Conservation (phyloP, 2,329 filamentous ascomycete species). For the Pseudomassariella vexata region DNA sequence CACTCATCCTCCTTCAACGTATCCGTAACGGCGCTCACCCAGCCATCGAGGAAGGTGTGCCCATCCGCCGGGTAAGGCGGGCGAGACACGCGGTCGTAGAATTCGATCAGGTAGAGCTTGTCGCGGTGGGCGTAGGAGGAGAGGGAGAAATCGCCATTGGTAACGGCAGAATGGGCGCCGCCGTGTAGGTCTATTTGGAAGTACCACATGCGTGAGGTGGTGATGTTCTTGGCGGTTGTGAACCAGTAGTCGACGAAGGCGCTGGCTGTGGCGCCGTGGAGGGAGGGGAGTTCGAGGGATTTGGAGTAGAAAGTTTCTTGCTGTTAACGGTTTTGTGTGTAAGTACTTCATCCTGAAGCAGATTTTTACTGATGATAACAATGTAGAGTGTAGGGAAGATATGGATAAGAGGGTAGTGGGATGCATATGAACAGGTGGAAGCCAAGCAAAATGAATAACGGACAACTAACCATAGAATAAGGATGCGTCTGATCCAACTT, state of each 20-base stretch:
- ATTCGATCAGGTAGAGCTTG: constrained; percentile 42
- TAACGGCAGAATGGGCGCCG: constrained; percentile 31
- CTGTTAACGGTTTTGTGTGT: constrained; percentile 17
- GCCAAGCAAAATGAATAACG: background rate
- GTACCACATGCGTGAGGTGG: constrained; percentile 32
- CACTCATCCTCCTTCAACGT: constrained; percentile 15
- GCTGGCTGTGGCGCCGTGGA: constrained; percentile 27
- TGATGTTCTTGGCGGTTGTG: constrained; percentile 26
- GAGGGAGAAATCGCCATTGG: constrained; percentile 18
- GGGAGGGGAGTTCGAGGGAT: constrained; percentile 31
- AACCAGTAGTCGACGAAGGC: constrained; percentile 35
- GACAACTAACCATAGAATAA: constrained; percentile 20
- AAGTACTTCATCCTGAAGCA: background rate
- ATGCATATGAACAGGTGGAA: too few relatives aligned
- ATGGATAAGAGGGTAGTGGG: too few relatives aligned
- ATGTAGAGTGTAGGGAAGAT: too few relatives aligned
- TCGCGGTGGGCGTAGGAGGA: constrained; percentile 36
- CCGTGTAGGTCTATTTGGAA: constrained; percentile 36
- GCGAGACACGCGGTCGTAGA: constrained; percentile 34
- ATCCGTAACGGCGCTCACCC: constrained; percentile 17
- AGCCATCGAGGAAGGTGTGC: constrained; percentile 19
- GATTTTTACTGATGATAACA: too few relatives aligned
- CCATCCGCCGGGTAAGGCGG: constrained; percentile 21
- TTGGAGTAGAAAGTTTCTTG: constrained; percentile 37
- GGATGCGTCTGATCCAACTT: constrained; percentile 22